Conservation (phyloP, 106 monocot genomes). For the Acanthochlamys bracteata region DNA sequence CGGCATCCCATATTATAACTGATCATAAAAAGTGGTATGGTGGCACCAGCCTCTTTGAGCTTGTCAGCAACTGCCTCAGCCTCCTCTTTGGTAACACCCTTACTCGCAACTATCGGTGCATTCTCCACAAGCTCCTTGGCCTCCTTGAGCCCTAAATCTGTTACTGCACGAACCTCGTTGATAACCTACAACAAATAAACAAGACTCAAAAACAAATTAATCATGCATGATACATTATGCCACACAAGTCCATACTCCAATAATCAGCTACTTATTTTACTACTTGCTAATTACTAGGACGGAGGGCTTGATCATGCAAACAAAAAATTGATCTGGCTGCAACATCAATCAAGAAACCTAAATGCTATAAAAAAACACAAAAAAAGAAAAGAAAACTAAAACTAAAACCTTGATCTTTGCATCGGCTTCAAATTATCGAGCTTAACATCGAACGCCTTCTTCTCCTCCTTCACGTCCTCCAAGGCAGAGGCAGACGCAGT, state of each 20-base stretch:
- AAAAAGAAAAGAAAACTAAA: too few species aligned
- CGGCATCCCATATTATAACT: too few species aligned
- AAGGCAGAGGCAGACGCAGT: conserved; percentile 3
- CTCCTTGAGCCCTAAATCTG: conserved; percentile 87
- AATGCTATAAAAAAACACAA: too few species aligned
- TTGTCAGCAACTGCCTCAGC: conserved; percentile 67
- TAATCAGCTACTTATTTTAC: too few species aligned
- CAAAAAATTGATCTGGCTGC: too few species aligned
- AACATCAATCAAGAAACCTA: too few species aligned
- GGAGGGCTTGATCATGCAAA: too few species aligned
- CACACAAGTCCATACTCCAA: too few species aligned
- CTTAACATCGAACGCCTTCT: conserved; percentile 85
- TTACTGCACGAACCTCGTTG: conserved; percentile 85
- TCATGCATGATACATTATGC: too few species aligned
- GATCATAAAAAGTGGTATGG: conserved; percentile 47
- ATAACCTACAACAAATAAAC: conserved; percentile 53
- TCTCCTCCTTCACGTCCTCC: conserved; percentile 47
- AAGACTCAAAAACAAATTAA: too few species aligned
- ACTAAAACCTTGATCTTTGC: conserved; percentile 31
- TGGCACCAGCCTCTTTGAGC: conserved; percentile 76
- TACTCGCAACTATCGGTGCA: conserved; percentile 73
- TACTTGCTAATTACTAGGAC: too few species aligned
- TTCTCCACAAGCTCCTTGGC: conserved; percentile 97
- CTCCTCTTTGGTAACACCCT: conserved; percentile 69
- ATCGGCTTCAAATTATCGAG: conserved; percentile 81